Conservation (phyloP, 1,284 basidiomycete species). For the Leccinum griseonigrum region DNA sequence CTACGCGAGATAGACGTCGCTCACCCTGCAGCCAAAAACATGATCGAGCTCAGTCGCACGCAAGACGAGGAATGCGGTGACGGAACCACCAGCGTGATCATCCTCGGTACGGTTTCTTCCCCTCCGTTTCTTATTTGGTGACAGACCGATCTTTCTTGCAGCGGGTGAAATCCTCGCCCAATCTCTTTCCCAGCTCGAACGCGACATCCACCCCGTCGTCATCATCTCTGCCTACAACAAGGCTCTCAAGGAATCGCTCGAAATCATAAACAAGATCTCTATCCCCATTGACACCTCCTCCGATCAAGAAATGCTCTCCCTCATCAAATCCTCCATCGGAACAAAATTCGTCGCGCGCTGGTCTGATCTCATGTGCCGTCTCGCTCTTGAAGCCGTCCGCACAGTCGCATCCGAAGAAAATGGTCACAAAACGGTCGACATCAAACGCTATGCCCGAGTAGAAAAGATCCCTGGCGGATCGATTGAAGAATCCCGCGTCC, state of each 20-base stretch:
- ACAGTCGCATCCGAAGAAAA: constrained; percentile 68
- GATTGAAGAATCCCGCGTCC: constrained; percentile 89
- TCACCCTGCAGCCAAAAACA: constrained; percentile 98
- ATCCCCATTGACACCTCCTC: constrained; percentile 86
- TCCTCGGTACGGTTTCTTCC: constrained; percentile 62
- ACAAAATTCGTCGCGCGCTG: constrained; percentile 97
- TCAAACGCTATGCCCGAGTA: constrained; percentile 96
- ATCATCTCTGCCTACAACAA: constrained; percentile 99
- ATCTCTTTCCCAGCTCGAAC: constrained; percentile 88
- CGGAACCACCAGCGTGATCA: constrained; percentile 97
- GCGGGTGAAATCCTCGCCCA: constrained; percentile 99
- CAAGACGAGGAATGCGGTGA: constrained; percentile 99
- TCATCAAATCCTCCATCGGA: constrained; percentile 98
- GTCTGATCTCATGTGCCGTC: constrained; percentile 96
- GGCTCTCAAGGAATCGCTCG: constrained; percentile 88
- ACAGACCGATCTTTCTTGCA: constrained; percentile 31
- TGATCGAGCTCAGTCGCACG: constrained; percentile 97
- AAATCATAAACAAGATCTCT: constrained; percentile 85
- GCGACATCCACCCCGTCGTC: constrained; percentile 97
- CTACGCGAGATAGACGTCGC: constrained; percentile 97
- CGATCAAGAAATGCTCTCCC: constrained; percentile 90
- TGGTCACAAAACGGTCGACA: constrained; percentile 86
- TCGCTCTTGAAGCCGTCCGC: constrained; percentile 90
- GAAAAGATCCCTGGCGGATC: constrained; percentile 98
- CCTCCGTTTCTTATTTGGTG: neutral